These are phyloP conservation scores for Spirogloea muscicola DNA, from an alignment of 139 green algal genomes.

Conservation along the genomic window DNA sequence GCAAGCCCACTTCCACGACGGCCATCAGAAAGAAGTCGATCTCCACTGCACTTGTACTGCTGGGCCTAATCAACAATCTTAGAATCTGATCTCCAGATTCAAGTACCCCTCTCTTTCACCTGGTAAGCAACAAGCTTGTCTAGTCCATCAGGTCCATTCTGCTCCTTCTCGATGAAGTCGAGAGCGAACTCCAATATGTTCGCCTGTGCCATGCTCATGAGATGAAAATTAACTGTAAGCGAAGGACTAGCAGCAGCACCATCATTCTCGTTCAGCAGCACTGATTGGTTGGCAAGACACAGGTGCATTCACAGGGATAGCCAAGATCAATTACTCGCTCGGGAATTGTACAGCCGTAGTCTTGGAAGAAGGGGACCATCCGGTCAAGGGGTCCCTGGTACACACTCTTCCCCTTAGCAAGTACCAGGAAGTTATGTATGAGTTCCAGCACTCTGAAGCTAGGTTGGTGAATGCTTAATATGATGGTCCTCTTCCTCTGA, in stretches of 20 bases:
- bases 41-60: too few species aligned
- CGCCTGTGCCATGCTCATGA: too few species aligned
- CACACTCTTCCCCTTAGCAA: constrained; percentile 15
- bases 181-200: constrained; percentile 38
- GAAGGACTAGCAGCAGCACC: too few species aligned
- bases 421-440: constrained; percentile 58
- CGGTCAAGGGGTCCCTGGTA: constrained; percentile 28
- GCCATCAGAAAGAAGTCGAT: too few species aligned
- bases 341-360: constrained; percentile 26
- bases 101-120: too few species aligned
- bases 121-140: constrained; percentile 13
- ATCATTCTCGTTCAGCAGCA: too few species aligned
- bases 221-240: too few species aligned
- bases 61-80: too few species aligned
- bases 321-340: constrained; percentile 42
- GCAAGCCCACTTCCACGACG: too few species aligned
- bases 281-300: too few species aligned
- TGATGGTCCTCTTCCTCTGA: constrained; percentile 23
- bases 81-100: too few species aligned
- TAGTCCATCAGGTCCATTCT: constrained; percentile 9
- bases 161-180: constrained; percentile 41
- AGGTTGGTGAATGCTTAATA: constrained; percentile 78
- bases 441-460: constrained; percentile 66
- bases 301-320: too few species aligned
- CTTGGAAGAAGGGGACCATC: constrained; percentile 19